These are phyloP conservation scores for Alnus glutinosa DNA, from an alignment of 306 rosid species.

Conservation along the genomic window DNA sequence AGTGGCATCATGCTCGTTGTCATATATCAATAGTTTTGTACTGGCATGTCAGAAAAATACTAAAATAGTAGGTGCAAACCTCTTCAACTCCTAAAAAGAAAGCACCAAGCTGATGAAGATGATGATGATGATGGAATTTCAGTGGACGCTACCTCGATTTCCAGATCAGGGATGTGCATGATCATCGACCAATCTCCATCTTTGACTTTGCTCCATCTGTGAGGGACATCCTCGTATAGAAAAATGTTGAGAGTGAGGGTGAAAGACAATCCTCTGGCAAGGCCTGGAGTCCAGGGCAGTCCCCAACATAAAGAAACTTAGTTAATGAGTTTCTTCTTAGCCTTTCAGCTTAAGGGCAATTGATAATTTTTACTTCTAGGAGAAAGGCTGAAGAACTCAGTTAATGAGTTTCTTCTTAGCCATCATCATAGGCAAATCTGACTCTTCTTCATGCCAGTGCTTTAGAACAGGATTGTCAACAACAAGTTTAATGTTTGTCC, in stretches of 20 bases:
- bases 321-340: too few species aligned
- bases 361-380: slow-evolving; percentile 7
- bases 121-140: neutral
- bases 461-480: slow-evolving; percentile 21
- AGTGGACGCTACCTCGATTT: neutral
- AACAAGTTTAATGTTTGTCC: neutral
- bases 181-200: slow-evolving; percentile 3
- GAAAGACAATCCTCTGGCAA: slow-evolving; percentile 26
- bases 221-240: slow-evolving; percentile 15
- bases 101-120: neutral
- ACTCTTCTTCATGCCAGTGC: slow-evolving; percentile 5
- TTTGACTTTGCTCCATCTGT: neutral
- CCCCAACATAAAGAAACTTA: slow-evolving; percentile 1
- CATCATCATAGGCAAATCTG: neutral
- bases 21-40: too few species aligned
- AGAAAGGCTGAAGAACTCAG: neutral
- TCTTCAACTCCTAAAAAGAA: too few species aligned
- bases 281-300: slow-evolving; percentile 15
- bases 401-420: neutral
- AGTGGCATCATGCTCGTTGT: too few species aligned
- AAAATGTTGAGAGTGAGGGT: slow-evolving; percentile 15
- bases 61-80: too few species aligned
- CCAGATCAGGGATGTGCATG: slow-evolving; percentile 10
- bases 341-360: slow-evolving; percentile 21
- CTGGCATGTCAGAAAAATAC: too few species aligned